Conservation (phyloP, 1,284 basidiomycete species). For the Stygiomarasmius scandens region DNA sequence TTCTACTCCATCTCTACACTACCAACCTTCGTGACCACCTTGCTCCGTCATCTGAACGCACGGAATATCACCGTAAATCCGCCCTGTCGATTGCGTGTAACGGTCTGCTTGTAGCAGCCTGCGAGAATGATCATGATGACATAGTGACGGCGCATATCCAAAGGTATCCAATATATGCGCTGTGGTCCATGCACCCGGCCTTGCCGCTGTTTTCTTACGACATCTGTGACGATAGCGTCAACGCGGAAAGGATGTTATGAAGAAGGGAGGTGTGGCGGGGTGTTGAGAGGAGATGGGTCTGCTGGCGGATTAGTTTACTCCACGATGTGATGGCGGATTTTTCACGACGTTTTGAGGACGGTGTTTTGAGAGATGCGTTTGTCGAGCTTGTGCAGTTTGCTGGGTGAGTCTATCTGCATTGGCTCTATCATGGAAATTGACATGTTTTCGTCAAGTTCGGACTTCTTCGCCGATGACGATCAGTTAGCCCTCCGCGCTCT, state of each 20-base stretch:
- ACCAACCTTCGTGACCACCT: conserved; percentile 7
- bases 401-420: conserved; percentile 1
- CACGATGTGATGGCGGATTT: conserved; percentile 2
- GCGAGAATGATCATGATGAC: background rate
- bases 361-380: background rate
- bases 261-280: background rate
- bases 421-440: background rate
- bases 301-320: conserved; percentile 11
- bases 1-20: conserved; percentile 8
- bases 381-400: conserved; percentile 6
- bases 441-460: background rate
- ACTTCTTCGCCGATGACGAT: background rate
- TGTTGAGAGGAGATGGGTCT: background rate
- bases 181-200: background rate
- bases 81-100: conserved; percentile 4
- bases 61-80: background rate
- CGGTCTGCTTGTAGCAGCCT: background rate
- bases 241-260: background rate
- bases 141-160: background rate
- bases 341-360: too few species aligned
- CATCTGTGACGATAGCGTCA: background rate
- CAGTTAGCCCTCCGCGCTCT: too few species aligned
- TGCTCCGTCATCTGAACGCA: background rate
- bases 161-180: background rate
- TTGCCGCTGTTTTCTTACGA: too few species aligned